Evolutionary conservation across 129 eudicot species (phyloP).

Genomic region (Tanacetum coccineum): DNA sequence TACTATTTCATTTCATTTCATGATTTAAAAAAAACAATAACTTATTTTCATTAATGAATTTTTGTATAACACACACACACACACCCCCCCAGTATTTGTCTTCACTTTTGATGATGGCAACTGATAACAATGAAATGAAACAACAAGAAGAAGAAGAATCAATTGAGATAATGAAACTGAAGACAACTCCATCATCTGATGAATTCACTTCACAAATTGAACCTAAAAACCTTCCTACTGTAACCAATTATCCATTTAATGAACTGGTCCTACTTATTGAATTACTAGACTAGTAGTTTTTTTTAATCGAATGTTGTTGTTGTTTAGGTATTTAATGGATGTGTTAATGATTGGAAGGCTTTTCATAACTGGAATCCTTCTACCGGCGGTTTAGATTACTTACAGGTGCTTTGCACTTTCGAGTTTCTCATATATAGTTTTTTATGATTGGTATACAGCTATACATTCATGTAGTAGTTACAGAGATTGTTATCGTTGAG

Average conservation of each 20-base stretch:
- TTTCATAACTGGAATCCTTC: conserved; percentile 62
- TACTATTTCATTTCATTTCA: too few relatives aligned
- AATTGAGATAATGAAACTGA: conserved; percentile 28
- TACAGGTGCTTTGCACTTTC: conserved; percentile 47
- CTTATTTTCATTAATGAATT: too few relatives aligned
- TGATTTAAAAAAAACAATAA: too few relatives aligned
- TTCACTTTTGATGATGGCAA: too few relatives aligned
- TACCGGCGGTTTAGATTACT: conserved; percentile 70
- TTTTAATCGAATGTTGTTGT: background rate
- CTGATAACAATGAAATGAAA: too few relatives aligned
- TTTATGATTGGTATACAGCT: background rate
- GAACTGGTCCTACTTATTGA: background rate
- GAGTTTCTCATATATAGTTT: background rate
- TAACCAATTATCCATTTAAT: too few relatives aligned
- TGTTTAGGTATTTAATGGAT: conserved; percentile 64
- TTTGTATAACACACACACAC: too few relatives aligned
- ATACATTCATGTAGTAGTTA: too few relatives aligned
- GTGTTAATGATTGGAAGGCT: conserved; percentile 73
- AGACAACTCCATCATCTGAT: conserved; percentile 49
- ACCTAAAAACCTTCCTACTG: conserved; percentile 68
- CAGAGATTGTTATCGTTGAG: too few relatives aligned
- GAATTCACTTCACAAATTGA: conserved; percentile 67
- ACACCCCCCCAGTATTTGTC: too few relatives aligned
- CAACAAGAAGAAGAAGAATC: conserved; percentile 33
- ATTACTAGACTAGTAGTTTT: background rate